A percentile compares a stretch with the other conserved stretches of the same genome.
Conservation (phyloP, 2,329 filamentous ascomycete genomes). For the Aspergillaceae sp. region DNA sequence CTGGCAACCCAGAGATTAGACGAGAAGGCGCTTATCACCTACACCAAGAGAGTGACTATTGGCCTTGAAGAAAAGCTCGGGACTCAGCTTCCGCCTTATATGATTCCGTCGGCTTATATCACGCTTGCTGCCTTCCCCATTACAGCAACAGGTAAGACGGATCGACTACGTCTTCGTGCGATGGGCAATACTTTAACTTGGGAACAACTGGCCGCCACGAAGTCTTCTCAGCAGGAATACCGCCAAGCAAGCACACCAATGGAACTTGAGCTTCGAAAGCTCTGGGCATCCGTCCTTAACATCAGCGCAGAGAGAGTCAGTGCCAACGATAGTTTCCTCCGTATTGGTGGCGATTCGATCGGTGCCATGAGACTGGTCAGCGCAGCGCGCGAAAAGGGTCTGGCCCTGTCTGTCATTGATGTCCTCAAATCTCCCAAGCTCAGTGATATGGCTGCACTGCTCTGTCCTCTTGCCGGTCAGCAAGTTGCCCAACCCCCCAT, state of each 20-base stretch:
- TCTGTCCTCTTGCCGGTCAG: no score
- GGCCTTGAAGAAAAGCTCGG: conserved; percentile 3
- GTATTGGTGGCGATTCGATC: conserved; percentile 9
- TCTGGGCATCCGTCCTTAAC: conserved; percentile 5
- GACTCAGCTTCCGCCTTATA: conserved; percentile 5
- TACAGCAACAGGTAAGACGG: conserved; percentile 5
- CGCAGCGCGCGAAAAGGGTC: conserved; percentile 7
- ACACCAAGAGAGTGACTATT: not conserved
- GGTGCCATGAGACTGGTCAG: conserved; percentile 5
- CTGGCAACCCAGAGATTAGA: no score
- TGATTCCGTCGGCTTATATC: conserved; percentile 5
- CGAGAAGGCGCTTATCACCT: not conserved
- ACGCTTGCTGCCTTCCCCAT: conserved; percentile 3
- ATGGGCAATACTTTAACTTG: conserved; percentile 1
- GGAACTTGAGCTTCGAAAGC: conserved; percentile 3
- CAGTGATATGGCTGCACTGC: conserved; percentile 4
- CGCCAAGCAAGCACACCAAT: conserved; percentile 29
- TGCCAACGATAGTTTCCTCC: conserved; percentile 9
- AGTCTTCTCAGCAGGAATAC: not conserved
- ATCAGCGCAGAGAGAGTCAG: conserved; percentile 1
- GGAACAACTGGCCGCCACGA: not conserved
- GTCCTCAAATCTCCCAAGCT: conserved; percentile 18
- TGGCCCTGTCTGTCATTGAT: not conserved
- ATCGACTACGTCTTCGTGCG: conserved; percentile 3
- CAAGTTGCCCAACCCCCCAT: no score